A percentile compares a stretch with the other conserved stretches of the same genome.
Conservation (phyloP, 2,329 filamentous ascomycete genomes). For the Cladosporium sp. region DNA sequence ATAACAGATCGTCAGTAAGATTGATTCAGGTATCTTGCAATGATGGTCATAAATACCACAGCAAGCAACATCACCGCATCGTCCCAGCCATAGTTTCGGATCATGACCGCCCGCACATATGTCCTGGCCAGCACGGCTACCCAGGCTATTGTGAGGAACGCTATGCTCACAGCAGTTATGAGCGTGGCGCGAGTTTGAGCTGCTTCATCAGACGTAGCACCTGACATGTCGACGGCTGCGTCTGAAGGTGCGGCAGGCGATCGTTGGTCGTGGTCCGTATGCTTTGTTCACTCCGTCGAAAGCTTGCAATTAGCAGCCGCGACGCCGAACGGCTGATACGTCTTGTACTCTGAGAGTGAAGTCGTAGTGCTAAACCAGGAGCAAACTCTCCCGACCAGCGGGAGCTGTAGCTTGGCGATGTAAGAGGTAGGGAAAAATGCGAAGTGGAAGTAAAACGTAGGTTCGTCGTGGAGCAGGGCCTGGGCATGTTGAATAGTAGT, state of each 20-base stretch:
- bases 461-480: not conserved
- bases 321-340: not conserved
- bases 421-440: not conserved
- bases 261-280: not conserved
- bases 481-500: not conserved
- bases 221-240: not conserved
- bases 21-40: not conserved
- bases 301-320: not conserved
- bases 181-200: not conserved
- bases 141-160: conserved; percentile 36
- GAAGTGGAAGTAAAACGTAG: not conserved
- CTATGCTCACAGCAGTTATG: conserved; percentile 12
- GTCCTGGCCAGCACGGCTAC: conserved; percentile 35
- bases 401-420: not conserved
- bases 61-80: conserved; percentile 40
- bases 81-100: conserved; percentile 42
- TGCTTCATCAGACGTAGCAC: not conserved
- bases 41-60: conserved; percentile 28
- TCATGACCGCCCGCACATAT: conserved; percentile 38
- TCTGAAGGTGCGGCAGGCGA: too few species aligned
- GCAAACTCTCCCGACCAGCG: not conserved
- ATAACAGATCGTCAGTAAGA: conserved; percentile 4
- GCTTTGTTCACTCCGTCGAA: not conserved
- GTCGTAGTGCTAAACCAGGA: not conserved
- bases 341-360: too few species aligned